These are phyloP conservation scores for Arachis hypogaea DNA, from an alignment of 306 rosid species.

Conservation along the genomic window DNA sequence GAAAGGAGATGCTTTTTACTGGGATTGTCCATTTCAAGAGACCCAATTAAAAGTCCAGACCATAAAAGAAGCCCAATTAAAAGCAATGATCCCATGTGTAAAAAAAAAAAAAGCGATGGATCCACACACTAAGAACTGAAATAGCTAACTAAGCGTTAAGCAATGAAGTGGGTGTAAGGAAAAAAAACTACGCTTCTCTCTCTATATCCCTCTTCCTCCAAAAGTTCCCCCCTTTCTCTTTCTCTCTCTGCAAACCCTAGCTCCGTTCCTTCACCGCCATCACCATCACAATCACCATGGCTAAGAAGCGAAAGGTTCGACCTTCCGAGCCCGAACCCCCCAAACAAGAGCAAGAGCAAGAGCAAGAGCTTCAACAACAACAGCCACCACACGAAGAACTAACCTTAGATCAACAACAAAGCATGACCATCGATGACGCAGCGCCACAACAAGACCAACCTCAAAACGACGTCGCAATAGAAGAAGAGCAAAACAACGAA, in stretches of 20 bases:
- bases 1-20: too few relatives aligned
- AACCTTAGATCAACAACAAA: conserved; percentile 28
- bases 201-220: not conserved
- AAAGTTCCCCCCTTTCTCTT: not conserved
- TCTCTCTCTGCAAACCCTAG: conserved; percentile 47
- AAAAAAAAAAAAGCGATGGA: too few relatives aligned
- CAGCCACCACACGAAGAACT: conserved; percentile 30
- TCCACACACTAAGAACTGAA: too few relatives aligned
- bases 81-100: too few relatives aligned
- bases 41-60: too few relatives aligned
- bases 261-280: conserved; percentile 36
- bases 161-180: too few relatives aligned
- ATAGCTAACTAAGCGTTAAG: too few relatives aligned
- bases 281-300: conserved; percentile 52
- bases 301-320: conserved; percentile 75
- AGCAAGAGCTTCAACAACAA: conserved; percentile 8
- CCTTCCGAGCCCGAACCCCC: conserved; percentile 51
- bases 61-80: too few relatives aligned
- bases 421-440: conserved; percentile 48
- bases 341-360: conserved; percentile 41
- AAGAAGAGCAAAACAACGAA: not conserved
- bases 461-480: not conserved
- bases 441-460: conserved; percentile 8
- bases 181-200: too few relatives aligned
- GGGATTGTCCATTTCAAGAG: too few relatives aligned